Base-by-base conservation (phyloP, 2,329 filamentous ascomycete genomes). In the Fusarium anguioides region DNA sequence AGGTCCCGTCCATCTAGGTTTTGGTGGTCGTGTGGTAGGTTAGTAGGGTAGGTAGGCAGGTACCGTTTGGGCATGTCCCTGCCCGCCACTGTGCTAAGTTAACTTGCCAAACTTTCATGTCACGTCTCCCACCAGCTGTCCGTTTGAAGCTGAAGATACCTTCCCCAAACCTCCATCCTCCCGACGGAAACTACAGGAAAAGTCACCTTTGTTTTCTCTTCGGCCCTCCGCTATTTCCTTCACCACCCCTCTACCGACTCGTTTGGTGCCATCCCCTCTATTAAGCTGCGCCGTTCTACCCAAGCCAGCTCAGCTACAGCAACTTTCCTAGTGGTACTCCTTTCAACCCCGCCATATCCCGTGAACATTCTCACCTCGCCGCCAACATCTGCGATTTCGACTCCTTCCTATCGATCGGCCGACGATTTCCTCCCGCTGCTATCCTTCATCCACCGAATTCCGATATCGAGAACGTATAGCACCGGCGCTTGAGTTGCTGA, bases 271-370 rank as follows among this genome's bases (percentile, higher is more conserved):
- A 35, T 48, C 27, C 47, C 44, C 66, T 57, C 59, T 49, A 46
- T 37, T 52, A 48, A 62, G 69, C 69, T 71, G 56, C 52, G 60
- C 50, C 41, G 29, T 64, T 60, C 40, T 44, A 56, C 44, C 50
- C 47, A 62, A 46, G 51, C 59, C 58, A 63, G 49, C 41, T 55
- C 27, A 29, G 27, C 27, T 29, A 29, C 23, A 26, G 57, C 36
- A 62, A 49, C 27, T 49, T 35, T 26, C 37, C 24, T 62, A 31
- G 50, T 56, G 60, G 66, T 61, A 50, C 66, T 69, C 63, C 68
- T 63, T 63, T 59, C 65, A 66, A 73, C 71, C 71, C 71, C 71
- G 65, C 71, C 71, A 73, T 70, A 66, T 52, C 55, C 40, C 47
- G 24, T 56, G 56, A 50, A 55, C 61, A 42, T 42, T 44, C 21